Base-by-base conservation (phyloP, 345 rosid genomes). In the Capsella bursapastoris region DNA sequence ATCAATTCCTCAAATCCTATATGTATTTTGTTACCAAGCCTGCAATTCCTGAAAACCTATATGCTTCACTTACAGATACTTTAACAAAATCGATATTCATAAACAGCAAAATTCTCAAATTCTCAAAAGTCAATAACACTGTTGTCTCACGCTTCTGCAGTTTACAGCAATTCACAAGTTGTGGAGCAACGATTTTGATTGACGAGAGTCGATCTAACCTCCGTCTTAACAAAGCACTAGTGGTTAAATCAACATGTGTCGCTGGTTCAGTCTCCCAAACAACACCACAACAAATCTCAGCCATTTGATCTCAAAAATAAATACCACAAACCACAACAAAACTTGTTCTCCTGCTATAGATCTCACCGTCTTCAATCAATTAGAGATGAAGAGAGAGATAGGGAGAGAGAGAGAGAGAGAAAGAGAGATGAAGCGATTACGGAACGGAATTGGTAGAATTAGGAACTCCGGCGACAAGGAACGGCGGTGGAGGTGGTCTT, bases 241-340 rank as follows among this genome's bases (percentile, higher is more conserved):
- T 70, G 35, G 79, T 80, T 2, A 87, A 79, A 72, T 90, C 92
- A 10, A 74, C 84, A 2, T 89, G 22, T 22, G 80, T 82, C 14
- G 83, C 45, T 4, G 89, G n/a, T 77, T 94, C 95, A 64, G 77
- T 84, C 22, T 90, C 97, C 0, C 88, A 84, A 49, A 83, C 89
- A 37, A 91, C 83, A 47, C 89, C 96, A 40, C 89, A 94, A 68
- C 93, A 91, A 66, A 91, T 81, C 51, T 91, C 92, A 41, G 95
- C 97, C 97, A 88, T 89, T 50, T 48, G 43, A 76, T 45, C 58
- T 43, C 10, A 31, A 37, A 49, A 12, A 48, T 1, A 28, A 27
- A 4, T 2, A 18, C 22, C 22, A 18, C 22, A 18, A 18, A 45
- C 10, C 4, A 49, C 7, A 40, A 12, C 14, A 44, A 25, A 27